These are phyloP conservation scores for Silene noctiflora DNA, from an alignment of 179 eudicot species.

Conservation along the genomic window DNA sequence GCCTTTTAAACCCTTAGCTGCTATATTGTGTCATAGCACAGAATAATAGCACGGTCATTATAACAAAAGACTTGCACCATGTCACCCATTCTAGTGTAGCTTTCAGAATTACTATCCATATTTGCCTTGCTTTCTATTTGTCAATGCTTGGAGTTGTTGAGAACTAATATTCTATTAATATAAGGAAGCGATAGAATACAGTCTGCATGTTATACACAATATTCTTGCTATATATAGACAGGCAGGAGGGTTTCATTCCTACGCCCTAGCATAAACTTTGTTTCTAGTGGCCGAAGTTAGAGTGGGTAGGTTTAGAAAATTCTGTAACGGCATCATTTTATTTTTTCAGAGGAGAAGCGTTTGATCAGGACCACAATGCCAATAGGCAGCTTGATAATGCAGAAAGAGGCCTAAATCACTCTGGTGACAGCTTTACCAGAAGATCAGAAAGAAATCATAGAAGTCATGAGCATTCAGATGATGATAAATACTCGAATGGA, in stretches of 20 bases:
- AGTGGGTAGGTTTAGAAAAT: neutral
- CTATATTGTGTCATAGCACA: neutral
- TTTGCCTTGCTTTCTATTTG: neutral
- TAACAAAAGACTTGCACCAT: constrained; percentile 1
- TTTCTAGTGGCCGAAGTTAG: neutral
- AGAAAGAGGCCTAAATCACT: constrained; percentile 20
- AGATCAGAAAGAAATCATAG: constrained; percentile 25
- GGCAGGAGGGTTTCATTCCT: neutral
- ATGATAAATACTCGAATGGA: constrained; percentile 20
- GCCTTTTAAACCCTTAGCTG: neutral
- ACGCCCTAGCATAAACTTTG: neutral
- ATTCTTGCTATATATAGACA: neutral
- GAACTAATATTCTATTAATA: neutral
- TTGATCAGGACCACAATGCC: constrained; percentile 16
- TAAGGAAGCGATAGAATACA: neutral
- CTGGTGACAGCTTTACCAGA: constrained; percentile 23
- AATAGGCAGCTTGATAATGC: constrained; percentile 14
- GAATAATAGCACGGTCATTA: neutral
- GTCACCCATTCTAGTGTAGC: neutral
- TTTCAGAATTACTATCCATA: neutral
- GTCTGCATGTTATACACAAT: neutral
- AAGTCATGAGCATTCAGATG: constrained; percentile 25
- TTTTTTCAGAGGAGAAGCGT: constrained; percentile 27
- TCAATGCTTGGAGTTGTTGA: constrained; percentile 5
- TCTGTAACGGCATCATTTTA: neutral